These are phyloP conservation scores for Hypoxylon fuscum DNA, from an alignment of 495 filamentous ascomycete species.

Conservation along the genomic window DNA sequence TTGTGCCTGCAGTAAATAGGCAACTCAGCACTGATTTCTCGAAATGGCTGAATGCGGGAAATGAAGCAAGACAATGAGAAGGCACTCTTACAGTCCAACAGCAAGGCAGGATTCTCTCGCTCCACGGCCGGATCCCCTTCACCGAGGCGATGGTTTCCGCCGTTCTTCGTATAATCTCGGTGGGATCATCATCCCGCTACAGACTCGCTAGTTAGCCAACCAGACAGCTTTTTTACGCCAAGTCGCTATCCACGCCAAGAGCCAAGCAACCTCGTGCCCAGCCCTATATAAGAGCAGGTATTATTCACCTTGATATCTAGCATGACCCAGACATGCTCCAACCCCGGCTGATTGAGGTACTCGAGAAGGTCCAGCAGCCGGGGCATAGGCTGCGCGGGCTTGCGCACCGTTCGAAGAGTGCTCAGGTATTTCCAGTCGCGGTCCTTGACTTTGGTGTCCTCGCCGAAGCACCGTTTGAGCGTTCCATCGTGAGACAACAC, in stretches of 20 bases:
- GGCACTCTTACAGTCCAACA: slow-evolving; percentile 72
- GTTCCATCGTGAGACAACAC: slow-evolving; percentile 78
- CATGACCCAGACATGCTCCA: slow-evolving; percentile 78
- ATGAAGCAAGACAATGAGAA: background rate
- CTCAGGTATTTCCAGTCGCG: slow-evolving; percentile 78
- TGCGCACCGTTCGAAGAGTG: slow-evolving; percentile 69
- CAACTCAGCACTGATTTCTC: background rate
- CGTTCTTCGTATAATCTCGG: slow-evolving; percentile 71
- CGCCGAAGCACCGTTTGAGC: slow-evolving; percentile 82
- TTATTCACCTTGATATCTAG: slow-evolving; percentile 82
- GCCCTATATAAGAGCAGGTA: no score
- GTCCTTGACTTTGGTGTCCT: slow-evolving; percentile 72
- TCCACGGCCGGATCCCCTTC: slow-evolving; percentile 66
- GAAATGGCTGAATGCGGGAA: background rate
- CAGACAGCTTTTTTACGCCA: background rate
- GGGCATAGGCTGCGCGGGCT: slow-evolving; percentile 76
- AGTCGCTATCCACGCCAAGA: background rate
- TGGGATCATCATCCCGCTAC: slow-evolving; percentile 71
- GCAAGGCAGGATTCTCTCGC: slow-evolving; percentile 75
- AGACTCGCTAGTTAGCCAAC: slow-evolving; percentile 5
- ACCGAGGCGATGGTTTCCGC: slow-evolving; percentile 67
- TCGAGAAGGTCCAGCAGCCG: slow-evolving; percentile 78
- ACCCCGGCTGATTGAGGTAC: slow-evolving; percentile 67
- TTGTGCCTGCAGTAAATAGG: slow-evolving; percentile 52
- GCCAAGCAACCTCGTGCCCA: no score